A percentile compares a stretch with the other conserved stretches of the same genome.
Evolutionary conservation across 768 basidiomycete species (phyloP).

Genomic region (Amanita pallidorosea): DNA sequence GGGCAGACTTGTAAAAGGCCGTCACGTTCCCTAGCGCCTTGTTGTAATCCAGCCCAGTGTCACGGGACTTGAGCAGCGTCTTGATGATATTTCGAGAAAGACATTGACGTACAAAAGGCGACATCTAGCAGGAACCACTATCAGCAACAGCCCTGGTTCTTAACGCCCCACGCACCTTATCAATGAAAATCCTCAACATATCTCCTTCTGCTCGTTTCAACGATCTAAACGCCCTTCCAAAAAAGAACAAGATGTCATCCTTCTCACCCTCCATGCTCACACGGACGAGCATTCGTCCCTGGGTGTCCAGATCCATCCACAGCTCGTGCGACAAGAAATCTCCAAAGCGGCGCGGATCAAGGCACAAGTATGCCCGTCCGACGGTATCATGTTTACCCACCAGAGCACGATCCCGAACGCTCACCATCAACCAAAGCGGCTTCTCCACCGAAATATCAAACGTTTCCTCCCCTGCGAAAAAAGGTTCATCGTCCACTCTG

Average conservation of each 20-base stretch:
- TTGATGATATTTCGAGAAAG: constrained; percentile 71
- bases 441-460: constrained; percentile 92
- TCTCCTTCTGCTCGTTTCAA: constrained; percentile 89
- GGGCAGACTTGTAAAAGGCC: constrained; percentile 70
- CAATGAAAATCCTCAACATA: constrained; percentile 93
- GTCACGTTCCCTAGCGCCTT: constrained; percentile 78
- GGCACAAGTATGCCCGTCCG: constrained; percentile 83
- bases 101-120: constrained; percentile 83
- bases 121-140: constrained; percentile 50
- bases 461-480: constrained; percentile 82
- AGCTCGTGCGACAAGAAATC: constrained; percentile 86
- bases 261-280: constrained; percentile 99
- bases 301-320: constrained; percentile 84
- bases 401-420: constrained; percentile 81
- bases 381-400: constrained; percentile 90
- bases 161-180: constrained; percentile 57
- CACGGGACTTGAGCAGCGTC: constrained; percentile 57
- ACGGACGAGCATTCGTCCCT: constrained; percentile 76
- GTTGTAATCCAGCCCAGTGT: constrained; percentile 69
- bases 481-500: constrained; percentile 7
- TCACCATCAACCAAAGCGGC: constrained; percentile 95
- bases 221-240: constrained; percentile 89
- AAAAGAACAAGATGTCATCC: constrained; percentile 96
- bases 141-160: not conserved
- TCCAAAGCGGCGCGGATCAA: constrained; percentile 81